Percentiles rank a stretch among this genome's conserved stretches.
These are phyloP conservation scores for Globisporangium uncinulatum DNA, from an alignment of 352 stramenopile species.

Conservation along the genomic window DNA sequence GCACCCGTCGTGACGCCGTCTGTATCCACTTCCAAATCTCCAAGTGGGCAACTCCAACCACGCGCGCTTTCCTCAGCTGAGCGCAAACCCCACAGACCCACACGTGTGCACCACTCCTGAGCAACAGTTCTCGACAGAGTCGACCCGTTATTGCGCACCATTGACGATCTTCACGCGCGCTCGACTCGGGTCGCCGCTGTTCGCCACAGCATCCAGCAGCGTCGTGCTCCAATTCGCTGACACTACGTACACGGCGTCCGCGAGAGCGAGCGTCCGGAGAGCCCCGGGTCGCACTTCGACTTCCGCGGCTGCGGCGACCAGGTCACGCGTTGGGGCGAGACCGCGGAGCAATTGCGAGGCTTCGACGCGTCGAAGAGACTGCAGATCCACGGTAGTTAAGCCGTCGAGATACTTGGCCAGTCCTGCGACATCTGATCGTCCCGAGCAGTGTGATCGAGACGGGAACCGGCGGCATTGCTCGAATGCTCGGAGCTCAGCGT, in stretches of 20 bases:
- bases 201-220: slow-evolving; percentile 35
- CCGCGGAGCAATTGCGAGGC: slow-evolving; percentile 23
- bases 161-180: slow-evolving; percentile 40
- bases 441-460: background rate
- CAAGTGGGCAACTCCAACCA: background rate
- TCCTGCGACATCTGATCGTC: slow-evolving; percentile 25
- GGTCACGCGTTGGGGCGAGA: slow-evolving; percentile 16
- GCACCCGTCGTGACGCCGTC: slow-evolving; percentile 40
- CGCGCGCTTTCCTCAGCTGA: background rate
- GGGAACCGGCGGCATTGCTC: background rate
- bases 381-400: slow-evolving; percentile 38
- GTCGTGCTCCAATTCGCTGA: slow-evolving; percentile 61
- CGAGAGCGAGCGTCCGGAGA: slow-evolving; percentile 21
- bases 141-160: slow-evolving; percentile 21
- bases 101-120: background rate
- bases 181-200: background rate
- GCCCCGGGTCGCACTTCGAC: slow-evolving; percentile 29
- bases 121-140: background rate
- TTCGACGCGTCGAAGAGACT: slow-evolving; percentile 43
- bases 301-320: slow-evolving; percentile 4
- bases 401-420: slow-evolving; percentile 36
- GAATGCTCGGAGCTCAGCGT: slow-evolving; percentile 18
- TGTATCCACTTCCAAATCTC: slow-evolving; percentile 44
- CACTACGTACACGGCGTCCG: slow-evolving; percentile 29
- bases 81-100: too few relatives aligned